Conservation (phyloP, 2,329 filamentous ascomycete species). For the Fusarium algeriense region DNA sequence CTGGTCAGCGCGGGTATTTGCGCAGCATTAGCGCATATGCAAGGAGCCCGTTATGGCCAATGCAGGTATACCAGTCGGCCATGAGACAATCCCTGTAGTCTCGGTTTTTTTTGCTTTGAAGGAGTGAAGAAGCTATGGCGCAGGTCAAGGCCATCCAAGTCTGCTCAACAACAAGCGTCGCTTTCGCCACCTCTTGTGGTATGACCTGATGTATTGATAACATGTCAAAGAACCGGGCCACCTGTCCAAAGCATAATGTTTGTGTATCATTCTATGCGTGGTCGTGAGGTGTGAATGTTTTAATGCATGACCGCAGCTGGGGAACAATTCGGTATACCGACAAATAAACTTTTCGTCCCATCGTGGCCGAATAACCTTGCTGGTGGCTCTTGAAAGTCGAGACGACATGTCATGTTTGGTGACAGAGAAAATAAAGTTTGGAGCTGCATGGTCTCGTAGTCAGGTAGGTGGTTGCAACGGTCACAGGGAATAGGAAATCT, state of each 20-base stretch:
- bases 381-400: neutral
- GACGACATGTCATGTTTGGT: slow-evolving; percentile 3
- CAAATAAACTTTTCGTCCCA: neutral
- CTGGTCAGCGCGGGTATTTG: slow-evolving; percentile 11
- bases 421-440: slow-evolving; percentile 7
- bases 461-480: slow-evolving; percentile 14
- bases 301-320: neutral
- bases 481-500: slow-evolving; percentile 1
- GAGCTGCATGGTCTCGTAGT: slow-evolving; percentile 9
- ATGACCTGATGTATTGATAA: slow-evolving; percentile 15
- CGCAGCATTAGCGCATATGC: slow-evolving; percentile 11
- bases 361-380: neutral
- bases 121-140: slow-evolving; percentile 8
- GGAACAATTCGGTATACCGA: neutral
- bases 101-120: neutral
- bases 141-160: slow-evolving; percentile 7
- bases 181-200: slow-evolving; percentile 16
- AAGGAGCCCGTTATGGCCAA: slow-evolving; percentile 14
- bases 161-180: slow-evolving; percentile 18
- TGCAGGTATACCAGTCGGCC: slow-evolving; percentile 20
- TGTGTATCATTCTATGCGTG: slow-evolving; percentile 13
- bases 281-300: slow-evolving; percentile 6
- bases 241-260: neutral
- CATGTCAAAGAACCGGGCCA: slow-evolving; percentile 8
- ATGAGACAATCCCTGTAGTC: slow-evolving; percentile 3